Percentiles rank a stretch among this genome's conserved stretches.
These are phyloP conservation scores for Leccinum broughii DNA, from an alignment of 768 basidiomycete species.

Conservation along the genomic window DNA sequence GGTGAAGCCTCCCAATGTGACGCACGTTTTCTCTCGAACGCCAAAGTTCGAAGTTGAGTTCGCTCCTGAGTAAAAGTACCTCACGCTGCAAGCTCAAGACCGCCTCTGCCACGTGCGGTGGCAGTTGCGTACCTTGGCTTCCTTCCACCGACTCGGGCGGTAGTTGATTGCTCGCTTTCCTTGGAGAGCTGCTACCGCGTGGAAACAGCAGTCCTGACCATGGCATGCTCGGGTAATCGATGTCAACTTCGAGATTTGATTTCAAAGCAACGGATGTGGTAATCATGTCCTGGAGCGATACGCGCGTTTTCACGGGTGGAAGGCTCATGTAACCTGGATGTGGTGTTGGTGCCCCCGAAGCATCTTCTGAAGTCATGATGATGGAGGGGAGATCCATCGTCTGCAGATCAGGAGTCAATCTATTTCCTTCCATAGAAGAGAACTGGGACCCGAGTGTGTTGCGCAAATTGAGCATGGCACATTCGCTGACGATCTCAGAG, in stretches of 20 bases:
- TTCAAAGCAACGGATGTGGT: constrained; percentile 70
- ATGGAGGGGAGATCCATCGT: constrained; percentile 7
- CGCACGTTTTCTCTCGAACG: constrained; percentile 76
- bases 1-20: constrained; percentile 79
- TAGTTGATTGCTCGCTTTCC: constrained; percentile 18
- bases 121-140: constrained; percentile 29
- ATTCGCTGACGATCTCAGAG: constrained; percentile 64
- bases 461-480: constrained; percentile 64
- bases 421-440: constrained; percentile 1
- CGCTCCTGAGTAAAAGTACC: constrained; percentile 69
- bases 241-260: constrained; percentile 64
- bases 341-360: constrained; percentile 28
- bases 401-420: constrained; percentile 5
- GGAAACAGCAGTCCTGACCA: constrained; percentile 54
- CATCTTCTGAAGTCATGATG: constrained; percentile 22
- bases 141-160: constrained; percentile 19
- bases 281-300: constrained; percentile 79
- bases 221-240: constrained; percentile 47
- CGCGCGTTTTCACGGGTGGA: constrained; percentile 31
- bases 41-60: constrained; percentile 87
- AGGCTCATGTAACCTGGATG: constrained; percentile 37
- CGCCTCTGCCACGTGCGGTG: constrained; percentile 57
- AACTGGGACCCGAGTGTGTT: constrained; percentile 49
- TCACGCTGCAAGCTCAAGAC: constrained; percentile 76
- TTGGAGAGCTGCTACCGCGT: constrained; percentile 30